phyloP scores from a whole-genome alignment of 2,329 filamentous ascomycete species.

The Lithohypha guttulata region DNA sequence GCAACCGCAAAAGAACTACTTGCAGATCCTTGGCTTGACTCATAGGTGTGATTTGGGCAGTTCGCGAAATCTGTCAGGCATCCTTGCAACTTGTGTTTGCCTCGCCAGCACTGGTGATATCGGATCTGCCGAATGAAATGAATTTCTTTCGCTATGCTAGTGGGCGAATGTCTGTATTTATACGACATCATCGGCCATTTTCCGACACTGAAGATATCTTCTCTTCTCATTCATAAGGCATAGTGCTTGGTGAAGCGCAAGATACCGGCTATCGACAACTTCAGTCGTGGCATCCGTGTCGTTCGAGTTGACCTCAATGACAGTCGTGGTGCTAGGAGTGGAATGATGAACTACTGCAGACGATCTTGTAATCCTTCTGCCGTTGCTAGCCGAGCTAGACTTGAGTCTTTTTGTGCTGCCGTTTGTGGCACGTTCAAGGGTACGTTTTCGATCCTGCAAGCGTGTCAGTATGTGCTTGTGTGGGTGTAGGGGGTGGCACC shows the following conservation, averaged over 20 bases:
- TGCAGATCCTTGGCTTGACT: conserved; percentile 24
- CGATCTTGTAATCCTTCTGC: conserved; percentile 1
- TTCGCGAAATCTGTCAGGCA: no score
- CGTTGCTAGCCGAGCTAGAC: neutral
- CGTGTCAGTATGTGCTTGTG: conserved; percentile 1
- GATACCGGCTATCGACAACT: neutral
- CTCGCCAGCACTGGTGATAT: no score
- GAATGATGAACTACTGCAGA: neutral
- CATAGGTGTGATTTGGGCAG: no score
- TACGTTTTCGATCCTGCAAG: conserved; percentile 1
- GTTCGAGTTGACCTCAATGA: neutral
- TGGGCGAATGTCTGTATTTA: no score
- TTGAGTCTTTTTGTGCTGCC: conserved; percentile 1
- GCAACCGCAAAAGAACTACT: conserved; percentile 28
- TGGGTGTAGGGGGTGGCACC: neutral
- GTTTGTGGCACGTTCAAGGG: conserved; percentile 1
- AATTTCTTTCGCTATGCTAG: no score
- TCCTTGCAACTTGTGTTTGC: no score
- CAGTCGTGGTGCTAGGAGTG: conserved; percentile 1
- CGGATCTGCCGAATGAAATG: no score
- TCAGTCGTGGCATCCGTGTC: conserved; percentile 1
- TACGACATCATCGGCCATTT: no score
- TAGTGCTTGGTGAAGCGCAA: neutral
- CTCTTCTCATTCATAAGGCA: no score
- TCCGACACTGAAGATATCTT: no score